Percentiles rank a stretch among this genome's conserved stretches.
These are phyloP conservation scores for Daldinia childiae DNA, from an alignment of 495 filamentous ascomycete species.

Conservation along the genomic window DNA sequence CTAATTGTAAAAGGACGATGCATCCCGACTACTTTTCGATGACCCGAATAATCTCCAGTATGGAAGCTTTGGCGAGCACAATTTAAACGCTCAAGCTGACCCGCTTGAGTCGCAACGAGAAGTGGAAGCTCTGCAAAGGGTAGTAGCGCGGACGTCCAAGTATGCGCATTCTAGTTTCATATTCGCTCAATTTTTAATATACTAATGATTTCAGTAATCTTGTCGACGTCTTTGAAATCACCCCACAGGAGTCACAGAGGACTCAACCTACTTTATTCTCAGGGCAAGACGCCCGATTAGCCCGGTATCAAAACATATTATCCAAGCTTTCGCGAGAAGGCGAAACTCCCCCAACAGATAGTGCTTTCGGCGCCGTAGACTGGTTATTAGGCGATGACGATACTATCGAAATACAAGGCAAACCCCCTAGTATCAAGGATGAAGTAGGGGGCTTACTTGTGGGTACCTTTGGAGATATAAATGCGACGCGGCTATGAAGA, in stretches of 20 bases:
- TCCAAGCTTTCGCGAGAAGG: slow-evolving; percentile 59
- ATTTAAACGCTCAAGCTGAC: slow-evolving; percentile 61
- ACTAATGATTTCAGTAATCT: slow-evolving; percentile 59
- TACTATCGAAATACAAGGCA: slow-evolving; percentile 54
- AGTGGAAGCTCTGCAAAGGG: slow-evolving; percentile 64
- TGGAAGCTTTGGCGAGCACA: slow-evolving; percentile 63
- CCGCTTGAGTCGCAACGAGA: slow-evolving; percentile 66
- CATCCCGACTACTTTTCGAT: slow-evolving; percentile 62
- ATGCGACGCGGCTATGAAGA: slow-evolving; percentile 52
- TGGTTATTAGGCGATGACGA: slow-evolving; percentile 60
- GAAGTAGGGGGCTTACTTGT: slow-evolving; percentile 57
- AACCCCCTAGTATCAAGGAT: slow-evolving; percentile 53
- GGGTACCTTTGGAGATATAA: slow-evolving; percentile 62
- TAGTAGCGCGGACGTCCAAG: slow-evolving; percentile 66
- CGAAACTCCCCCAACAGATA: slow-evolving; percentile 43
- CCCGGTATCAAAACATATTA: slow-evolving; percentile 63
- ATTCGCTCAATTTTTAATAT: not conserved
- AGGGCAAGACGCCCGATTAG: slow-evolving; percentile 56
- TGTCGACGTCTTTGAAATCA: slow-evolving; percentile 68
- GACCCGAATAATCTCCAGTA: slow-evolving; percentile 63
- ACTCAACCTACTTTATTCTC: slow-evolving; percentile 47
- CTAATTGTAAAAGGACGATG: slow-evolving; percentile 56
- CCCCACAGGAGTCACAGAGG: slow-evolving; percentile 54
- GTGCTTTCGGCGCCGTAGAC: slow-evolving; percentile 51
- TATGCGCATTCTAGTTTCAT: slow-evolving; percentile 44